Base-by-base conservation (phyloP, 768 basidiomycete species). In the Russula compacta region DNA sequence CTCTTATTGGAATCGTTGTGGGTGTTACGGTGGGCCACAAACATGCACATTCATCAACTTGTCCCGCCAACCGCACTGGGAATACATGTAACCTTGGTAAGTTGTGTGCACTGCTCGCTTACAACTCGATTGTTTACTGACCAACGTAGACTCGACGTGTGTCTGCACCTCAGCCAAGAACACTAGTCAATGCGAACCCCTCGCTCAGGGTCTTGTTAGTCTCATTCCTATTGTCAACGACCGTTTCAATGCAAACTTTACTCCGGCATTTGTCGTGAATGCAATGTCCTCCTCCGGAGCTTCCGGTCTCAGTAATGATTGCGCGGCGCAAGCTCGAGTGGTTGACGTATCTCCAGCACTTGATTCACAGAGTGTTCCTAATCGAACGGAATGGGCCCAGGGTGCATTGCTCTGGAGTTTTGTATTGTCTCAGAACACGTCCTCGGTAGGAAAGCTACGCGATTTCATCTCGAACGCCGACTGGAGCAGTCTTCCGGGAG, bases 361-460 rank as follows among this genome's bases (percentile, higher is more conserved):
- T 19, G 70, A 77, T 55, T 66, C 73, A 4, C 61, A 65, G 7
- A 71, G 58, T 10, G 75, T 74, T 44, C 79, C 81, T 14, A 81
- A 81, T 64, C 76, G 81, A 38, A 81, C 81, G 7, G 66, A 69
- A 24, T 87, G 84, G 84, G 79, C 81, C 0, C 80, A 81, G 68
- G 69, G 79, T 6, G 81, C 83, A 17, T 65, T 87, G 38, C 73
- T 87, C 2, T 87, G 83, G 82, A 81, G 81, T 66, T 70, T 82
- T 11, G 73, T 82, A 5, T 73, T 79, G 66, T 80, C 81, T 1
- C 78, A 79, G 64, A 77, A 85, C 69, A 55, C 73, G 6, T 66
- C 67, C 29, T 68, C 75, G 6, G 71, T 77, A 19, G 53, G 65
- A 43, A 68, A 67, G 21, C 69, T 86, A 63, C 80, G 78, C 59